Conservation (phyloP, 2,329 filamentous ascomycete species). For the Colletotrichum viniferum region DNA sequence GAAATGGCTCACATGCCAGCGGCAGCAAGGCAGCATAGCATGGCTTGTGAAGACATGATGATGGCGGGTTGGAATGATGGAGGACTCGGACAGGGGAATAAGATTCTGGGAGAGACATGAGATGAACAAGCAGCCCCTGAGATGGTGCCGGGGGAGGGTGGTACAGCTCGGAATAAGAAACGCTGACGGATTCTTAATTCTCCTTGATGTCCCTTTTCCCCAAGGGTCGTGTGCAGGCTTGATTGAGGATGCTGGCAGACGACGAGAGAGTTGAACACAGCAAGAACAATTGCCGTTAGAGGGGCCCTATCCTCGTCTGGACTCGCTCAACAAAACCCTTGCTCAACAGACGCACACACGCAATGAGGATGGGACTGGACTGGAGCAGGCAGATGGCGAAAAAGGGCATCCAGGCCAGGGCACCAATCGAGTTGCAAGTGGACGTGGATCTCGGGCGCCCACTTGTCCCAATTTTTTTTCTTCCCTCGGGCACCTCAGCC, state of each 20-base stretch:
- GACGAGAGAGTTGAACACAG: background rate
- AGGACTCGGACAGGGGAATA: background rate
- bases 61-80: background rate
- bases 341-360: background rate
- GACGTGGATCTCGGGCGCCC: background rate
- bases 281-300: background rate
- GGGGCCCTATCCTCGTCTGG: background rate
- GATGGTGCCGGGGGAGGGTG: background rate
- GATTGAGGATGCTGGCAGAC: background rate
- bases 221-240: background rate
- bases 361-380: background rate
- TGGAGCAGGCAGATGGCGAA: background rate
- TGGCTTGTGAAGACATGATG: background rate
- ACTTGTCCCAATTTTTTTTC: background rate
- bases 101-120: background rate
- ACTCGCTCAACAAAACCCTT: background rate
- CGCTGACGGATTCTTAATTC: background rate
- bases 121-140: background rate
- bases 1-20: background rate
- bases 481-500: background rate
- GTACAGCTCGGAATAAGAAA: background rate
- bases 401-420: background rate
- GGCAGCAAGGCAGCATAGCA: too few species aligned
- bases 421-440: background rate
- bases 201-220: background rate